These are phyloP conservation scores for Halenospora varia DNA, from an alignment of 495 filamentous ascomycete species.

Conservation along the genomic window DNA sequence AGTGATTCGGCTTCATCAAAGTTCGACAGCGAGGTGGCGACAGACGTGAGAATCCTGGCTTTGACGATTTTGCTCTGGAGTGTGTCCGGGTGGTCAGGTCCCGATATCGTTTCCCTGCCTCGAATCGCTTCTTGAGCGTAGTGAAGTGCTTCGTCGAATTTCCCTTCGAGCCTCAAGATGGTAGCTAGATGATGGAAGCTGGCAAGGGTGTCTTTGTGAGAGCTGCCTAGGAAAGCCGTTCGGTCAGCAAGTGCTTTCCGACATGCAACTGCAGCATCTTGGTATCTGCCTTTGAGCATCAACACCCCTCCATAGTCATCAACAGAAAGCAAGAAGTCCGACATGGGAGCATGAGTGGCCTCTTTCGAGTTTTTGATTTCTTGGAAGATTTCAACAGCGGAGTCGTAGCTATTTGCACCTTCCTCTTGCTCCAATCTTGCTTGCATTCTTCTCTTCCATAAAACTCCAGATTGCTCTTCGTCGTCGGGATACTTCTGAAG, in stretches of 20 bases:
- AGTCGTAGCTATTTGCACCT: conserved; percentile 8
- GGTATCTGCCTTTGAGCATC: conserved; percentile 12
- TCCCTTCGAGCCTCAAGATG: conserved; percentile 3
- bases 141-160: conserved; percentile 9
- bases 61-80: conserved; percentile 4
- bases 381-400: conserved; percentile 7
- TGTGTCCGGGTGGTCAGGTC: conserved; percentile 10
- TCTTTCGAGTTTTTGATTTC: not conserved
- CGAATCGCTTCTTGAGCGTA: conserved; percentile 5
- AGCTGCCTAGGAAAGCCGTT: not conserved
- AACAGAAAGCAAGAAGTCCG: conserved; percentile 1
- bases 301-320: conserved; percentile 7
- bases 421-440: conserved; percentile 8
- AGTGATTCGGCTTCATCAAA: conserved; percentile 10
- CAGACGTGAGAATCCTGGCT: conserved; percentile 2
- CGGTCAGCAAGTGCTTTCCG: conserved; percentile 6
- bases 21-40: not conserved
- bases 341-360: not conserved
- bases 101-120: conserved; percentile 6
- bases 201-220: conserved; percentile 5
- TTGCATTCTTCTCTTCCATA: conserved; percentile 15
- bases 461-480: not conserved
- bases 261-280: conserved; percentile 3
- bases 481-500: not conserved
- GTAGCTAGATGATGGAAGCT: conserved; percentile 8